These are phyloP conservation scores for Talaromyces verruculosus DNA, from an alignment of 2,329 filamentous ascomycete genomes.

Conservation along the genomic window DNA sequence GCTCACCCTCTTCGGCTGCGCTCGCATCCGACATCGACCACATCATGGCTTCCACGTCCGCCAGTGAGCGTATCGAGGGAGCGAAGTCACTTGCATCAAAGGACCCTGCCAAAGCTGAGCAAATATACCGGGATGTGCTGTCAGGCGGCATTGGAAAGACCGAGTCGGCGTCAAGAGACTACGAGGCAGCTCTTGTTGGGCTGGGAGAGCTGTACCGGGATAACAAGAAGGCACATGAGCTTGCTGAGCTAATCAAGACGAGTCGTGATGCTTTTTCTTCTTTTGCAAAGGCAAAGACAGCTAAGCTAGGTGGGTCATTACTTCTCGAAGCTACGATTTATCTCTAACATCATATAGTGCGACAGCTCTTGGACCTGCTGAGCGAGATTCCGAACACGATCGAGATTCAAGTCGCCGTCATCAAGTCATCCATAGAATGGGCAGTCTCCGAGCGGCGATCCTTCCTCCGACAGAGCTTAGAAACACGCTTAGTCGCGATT, in stretches of 20 bases:
- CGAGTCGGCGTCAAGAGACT: conserved; percentile 85
- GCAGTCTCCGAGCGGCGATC: conserved; percentile 89
- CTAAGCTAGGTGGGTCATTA: conserved; percentile 79
- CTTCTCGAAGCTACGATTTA: not conserved
- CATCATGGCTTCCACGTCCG: conserved; percentile 53
- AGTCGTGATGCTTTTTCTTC: conserved; percentile 89
- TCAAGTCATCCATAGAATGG: conserved; percentile 99
- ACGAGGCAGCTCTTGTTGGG: conserved; percentile 83
- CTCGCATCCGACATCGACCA: conserved; percentile 19
- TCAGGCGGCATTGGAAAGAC: conserved; percentile 79
- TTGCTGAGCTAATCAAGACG: conserved; percentile 85
- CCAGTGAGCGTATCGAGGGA: conserved; percentile 73
- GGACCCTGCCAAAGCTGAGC: conserved; percentile 79
- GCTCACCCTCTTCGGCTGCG: not conserved
- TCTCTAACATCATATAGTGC: conserved; percentile 60
- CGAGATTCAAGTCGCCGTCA: conserved; percentile 91
- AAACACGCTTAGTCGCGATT: conserved; percentile 88
- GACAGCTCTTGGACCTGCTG: conserved; percentile 94
- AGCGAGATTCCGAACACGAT: conserved; percentile 88
- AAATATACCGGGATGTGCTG: conserved; percentile 85
- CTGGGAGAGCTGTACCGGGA: conserved; percentile 92
- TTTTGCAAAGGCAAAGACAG: conserved; percentile 98
- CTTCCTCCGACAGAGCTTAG: conserved; percentile 96
- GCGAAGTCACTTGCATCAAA: conserved; percentile 80
- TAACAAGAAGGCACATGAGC: conserved; percentile 72